Evolutionary conservation across 1,284 basidiomycete species (phyloP).

Genomic region (Marasmius oreades): DNA sequence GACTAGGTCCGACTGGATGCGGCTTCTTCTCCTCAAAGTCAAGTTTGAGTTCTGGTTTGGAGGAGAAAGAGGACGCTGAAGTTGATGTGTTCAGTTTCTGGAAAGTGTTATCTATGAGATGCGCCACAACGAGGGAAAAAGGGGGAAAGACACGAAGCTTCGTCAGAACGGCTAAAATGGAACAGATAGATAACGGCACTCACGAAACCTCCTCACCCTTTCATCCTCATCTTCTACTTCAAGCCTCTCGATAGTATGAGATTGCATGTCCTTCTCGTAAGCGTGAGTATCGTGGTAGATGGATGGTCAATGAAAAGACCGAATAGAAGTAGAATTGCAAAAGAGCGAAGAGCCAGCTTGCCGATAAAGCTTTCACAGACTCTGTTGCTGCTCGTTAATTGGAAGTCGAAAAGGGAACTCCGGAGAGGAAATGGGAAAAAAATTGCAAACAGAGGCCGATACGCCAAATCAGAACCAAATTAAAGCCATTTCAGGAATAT

Average conservation of each 20-base stretch:
- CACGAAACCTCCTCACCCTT: slow-evolving; percentile 27
- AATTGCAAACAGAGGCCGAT: background rate
- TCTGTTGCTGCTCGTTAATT: background rate
- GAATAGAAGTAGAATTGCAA: background rate
- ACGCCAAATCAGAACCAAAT: background rate
- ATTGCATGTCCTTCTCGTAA: slow-evolving; percentile 1
- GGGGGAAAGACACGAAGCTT: background rate
- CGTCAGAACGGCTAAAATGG: background rate
- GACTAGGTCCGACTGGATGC: slow-evolving; percentile 22
- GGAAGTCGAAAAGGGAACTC: background rate
- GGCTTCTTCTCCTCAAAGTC: slow-evolving; percentile 18
- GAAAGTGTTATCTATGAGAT: slow-evolving; percentile 23
- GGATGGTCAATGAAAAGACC: too few relatives aligned
- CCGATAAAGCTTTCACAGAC: background rate
- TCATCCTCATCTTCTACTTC: slow-evolving; percentile 34
- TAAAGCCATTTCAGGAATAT: background rate
- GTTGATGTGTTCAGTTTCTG: slow-evolving; percentile 21
- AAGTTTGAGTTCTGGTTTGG: slow-evolving; percentile 6
- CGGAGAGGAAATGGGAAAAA: background rate
- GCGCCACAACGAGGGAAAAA: background rate
- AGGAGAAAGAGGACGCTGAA: slow-evolving; percentile 1
- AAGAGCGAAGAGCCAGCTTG: background rate
- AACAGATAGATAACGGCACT: slow-evolving; percentile 9
- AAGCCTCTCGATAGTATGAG: slow-evolving; percentile 17
- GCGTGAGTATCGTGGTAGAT: background rate